Percentiles rank a stretch among this genome's conserved stretches.
Conservation (phyloP, 495 filamentous ascomycete species). For the Schizothecium vesticola region DNA sequence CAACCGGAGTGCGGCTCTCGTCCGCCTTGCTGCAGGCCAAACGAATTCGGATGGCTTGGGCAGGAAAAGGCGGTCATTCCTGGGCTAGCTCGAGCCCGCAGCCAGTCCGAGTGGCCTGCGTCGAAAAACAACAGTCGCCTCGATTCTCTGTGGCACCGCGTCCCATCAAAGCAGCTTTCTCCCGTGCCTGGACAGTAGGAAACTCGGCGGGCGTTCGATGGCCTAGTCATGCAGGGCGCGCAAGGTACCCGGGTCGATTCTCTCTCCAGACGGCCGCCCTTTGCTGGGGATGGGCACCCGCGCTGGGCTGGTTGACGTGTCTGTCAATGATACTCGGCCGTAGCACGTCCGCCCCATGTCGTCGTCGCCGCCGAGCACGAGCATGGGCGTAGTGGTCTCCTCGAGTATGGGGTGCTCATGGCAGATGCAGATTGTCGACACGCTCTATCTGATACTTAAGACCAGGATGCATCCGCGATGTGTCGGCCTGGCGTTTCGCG, state of each 20-base stretch:
- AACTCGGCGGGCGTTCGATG: slow-evolving; percentile 10
- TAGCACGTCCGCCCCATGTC: slow-evolving; percentile 8
- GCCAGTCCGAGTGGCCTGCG: slow-evolving; percentile 11
- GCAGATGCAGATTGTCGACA: neutral
- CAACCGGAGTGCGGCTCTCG: slow-evolving; percentile 24
- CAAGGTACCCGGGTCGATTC: slow-evolving; percentile 16
- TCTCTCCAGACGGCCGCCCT: neutral
- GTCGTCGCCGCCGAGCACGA: slow-evolving; percentile 14
- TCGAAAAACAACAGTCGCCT: slow-evolving; percentile 5
- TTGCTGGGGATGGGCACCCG: slow-evolving; percentile 12
- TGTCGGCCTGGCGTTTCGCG: slow-evolving; percentile 6
- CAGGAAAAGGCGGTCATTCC: slow-evolving; percentile 20
- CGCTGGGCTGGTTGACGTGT: slow-evolving; percentile 25
- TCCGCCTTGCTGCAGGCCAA: slow-evolving; percentile 14
- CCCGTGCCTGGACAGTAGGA: slow-evolving; percentile 11
- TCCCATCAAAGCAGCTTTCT: slow-evolving; percentile 4
- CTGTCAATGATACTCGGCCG: slow-evolving; percentile 1
- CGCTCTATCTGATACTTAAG: slow-evolving; percentile 13
- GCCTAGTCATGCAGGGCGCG: slow-evolving; percentile 10
- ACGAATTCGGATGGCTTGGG: slow-evolving; percentile 18
- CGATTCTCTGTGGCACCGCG: slow-evolving; percentile 7
- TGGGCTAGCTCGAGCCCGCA: slow-evolving; percentile 11
- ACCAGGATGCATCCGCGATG: slow-evolving; percentile 13
- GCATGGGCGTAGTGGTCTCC: slow-evolving; percentile 5
- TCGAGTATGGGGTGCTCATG: neutral